Evolutionary conservation across 495 filamentous ascomycete genomes (phyloP).

Genomic region (Chaetomium fimeti): DNA sequence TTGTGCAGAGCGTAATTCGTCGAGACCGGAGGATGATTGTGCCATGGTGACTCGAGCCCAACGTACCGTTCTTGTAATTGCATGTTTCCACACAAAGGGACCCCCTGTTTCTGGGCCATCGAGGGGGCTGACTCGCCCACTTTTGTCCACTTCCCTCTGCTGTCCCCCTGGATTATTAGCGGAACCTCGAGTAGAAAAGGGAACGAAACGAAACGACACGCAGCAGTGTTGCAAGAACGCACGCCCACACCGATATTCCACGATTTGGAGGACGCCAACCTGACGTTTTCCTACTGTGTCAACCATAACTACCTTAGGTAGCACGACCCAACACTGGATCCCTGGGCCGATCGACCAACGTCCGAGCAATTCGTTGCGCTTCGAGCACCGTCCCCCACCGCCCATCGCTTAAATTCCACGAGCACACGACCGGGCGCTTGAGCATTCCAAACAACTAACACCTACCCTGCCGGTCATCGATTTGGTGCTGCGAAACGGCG

Average conservation of each 20-base stretch:
- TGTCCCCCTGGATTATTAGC: constrained; percentile 6
- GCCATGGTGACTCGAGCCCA: not conserved
- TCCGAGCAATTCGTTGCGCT: not conserved
- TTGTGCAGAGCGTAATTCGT: not conserved
- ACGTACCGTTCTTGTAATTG: constrained; percentile 9
- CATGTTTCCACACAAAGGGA: not conserved
- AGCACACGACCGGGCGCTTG: constrained; percentile 15
- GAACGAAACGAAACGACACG: not conserved
- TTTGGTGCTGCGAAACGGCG: not conserved
- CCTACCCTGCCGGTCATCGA: not conserved
- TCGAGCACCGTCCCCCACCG: not conserved
- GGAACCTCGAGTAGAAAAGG: not conserved
- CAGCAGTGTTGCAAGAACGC: not conserved
- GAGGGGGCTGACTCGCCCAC: constrained; percentile 18
- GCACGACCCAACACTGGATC: not conserved
- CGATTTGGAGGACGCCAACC: not conserved
- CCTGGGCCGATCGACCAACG: not conserved
- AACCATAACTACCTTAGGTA: not conserved
- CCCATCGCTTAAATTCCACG: constrained; percentile 18
- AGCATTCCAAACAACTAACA: not conserved
- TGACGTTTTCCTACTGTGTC: no score
- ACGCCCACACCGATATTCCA: not conserved
- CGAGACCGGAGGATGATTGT: not conserved
- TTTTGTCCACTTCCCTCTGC: constrained; percentile 8
- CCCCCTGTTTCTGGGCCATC: constrained; percentile 6